Evolutionary conservation across 2,329 filamentous ascomycete species (phyloP).

Genomic region (Colletotrichum caudatum): DNA sequence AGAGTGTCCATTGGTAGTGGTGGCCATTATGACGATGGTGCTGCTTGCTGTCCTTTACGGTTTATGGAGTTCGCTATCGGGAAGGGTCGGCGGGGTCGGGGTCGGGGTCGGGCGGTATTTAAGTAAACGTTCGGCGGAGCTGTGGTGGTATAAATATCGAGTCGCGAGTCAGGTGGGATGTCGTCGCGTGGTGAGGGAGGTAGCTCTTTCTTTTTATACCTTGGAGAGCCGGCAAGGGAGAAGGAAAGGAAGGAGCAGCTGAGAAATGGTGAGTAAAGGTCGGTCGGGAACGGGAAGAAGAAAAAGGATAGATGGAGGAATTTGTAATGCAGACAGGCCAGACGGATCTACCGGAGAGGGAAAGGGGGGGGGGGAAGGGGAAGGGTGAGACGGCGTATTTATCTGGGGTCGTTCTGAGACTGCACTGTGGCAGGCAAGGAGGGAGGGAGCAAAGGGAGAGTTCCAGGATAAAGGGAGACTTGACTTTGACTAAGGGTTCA

Average conservation of each 20-base stretch:
- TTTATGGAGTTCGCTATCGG: conserved; percentile 21
- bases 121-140: conserved; percentile 11
- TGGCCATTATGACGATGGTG: conserved; percentile 45
- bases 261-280: neutral
- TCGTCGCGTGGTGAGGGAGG: neutral
- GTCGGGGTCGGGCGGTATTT: conserved; percentile 5
- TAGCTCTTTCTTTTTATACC: conserved; percentile 23
- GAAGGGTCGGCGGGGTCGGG: conserved; percentile 15
- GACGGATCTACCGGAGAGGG: conserved; percentile 1
- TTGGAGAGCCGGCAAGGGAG: conserved; percentile 29
- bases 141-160: conserved; percentile 22
- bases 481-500: conserved; percentile 28
- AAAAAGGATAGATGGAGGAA: conserved; percentile 25
- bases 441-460: conserved; percentile 32
- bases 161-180: conserved; percentile 7
- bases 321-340: conserved; percentile 34
- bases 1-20: conserved; percentile 46
- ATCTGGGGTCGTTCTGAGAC: conserved; percentile 33
- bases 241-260: conserved; percentile 17
- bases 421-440: conserved; percentile 29
- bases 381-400: conserved; percentile 36
- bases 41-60: neutral
- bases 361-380: conserved; percentile 5
- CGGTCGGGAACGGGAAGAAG: conserved; percentile 15
- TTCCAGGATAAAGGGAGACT: conserved; percentile 5